Conservation (phyloP, 1,284 basidiomycete species). For the Ceratobasidium sp. region DNA sequence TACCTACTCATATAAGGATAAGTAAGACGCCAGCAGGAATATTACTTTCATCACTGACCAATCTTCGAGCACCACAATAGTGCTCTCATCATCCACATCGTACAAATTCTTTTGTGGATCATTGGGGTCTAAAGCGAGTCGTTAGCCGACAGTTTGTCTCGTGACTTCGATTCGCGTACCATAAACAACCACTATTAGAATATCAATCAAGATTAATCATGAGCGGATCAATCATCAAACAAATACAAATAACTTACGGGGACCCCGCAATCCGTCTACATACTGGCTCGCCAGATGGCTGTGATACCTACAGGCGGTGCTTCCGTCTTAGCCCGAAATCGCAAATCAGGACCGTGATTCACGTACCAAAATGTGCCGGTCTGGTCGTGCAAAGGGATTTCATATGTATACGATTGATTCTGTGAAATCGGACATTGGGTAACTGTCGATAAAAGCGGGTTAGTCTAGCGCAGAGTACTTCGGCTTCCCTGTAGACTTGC, state of each 20-base stretch:
- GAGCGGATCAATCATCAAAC: conserved; percentile 16
- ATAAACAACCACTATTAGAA: conserved; percentile 28
- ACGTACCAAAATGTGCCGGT: conserved; percentile 37
- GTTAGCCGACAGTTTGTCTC: neutral
- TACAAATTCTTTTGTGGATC: conserved; percentile 29
- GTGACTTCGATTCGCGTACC: neutral
- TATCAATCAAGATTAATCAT: neutral
- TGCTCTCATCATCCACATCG: conserved; percentile 34
- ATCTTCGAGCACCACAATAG: conserved; percentile 20
- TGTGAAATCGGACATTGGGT: conserved; percentile 37
- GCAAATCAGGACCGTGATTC: neutral
- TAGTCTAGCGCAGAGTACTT: neutral
- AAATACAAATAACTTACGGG: conserved; percentile 17
- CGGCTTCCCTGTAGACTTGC: neutral
- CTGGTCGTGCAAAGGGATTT: conserved; percentile 31
- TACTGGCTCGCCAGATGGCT: conserved; percentile 33
- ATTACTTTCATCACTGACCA: neutral
- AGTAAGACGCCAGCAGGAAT: neutral
- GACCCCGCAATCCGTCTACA: conserved; percentile 34
- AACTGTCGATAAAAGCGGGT: neutral
- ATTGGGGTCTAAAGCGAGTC: neutral
- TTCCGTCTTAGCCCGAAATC: neutral
- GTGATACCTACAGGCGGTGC: conserved; percentile 27
- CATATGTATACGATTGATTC: conserved; percentile 27
- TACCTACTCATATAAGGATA: conserved; percentile 14